Evolutionary conservation across 208 protist species (phyloP).

Genomic region (Acanthamoeba castellanii): DNA sequence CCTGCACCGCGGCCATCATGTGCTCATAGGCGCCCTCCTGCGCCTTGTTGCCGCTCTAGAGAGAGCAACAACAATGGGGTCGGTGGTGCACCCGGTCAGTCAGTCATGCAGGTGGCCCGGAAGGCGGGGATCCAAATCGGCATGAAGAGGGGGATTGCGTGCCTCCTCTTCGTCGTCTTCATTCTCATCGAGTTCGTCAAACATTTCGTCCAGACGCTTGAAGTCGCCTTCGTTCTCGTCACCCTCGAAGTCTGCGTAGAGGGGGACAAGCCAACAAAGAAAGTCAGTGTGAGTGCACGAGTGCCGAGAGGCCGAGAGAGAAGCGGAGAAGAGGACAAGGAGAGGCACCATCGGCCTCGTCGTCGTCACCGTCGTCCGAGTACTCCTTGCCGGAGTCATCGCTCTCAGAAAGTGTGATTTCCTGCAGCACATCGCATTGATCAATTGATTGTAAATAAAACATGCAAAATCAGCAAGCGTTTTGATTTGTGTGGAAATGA

Average conservation of each 20-base stretch:
- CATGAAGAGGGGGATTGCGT: neutral
- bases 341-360: neutral
- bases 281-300: neutral
- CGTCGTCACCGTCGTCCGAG: neutral
- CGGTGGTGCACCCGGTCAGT: neutral
- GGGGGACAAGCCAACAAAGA: neutral
- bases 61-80: neutral
- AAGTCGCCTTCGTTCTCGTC: constrained; percentile 35
- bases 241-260: constrained; percentile 17
- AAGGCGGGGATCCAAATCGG: neutral
- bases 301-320: too few relatives aligned
- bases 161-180: constrained; percentile 37
- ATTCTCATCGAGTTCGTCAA: constrained; percentile 54
- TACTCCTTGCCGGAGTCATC: constrained; percentile 5
- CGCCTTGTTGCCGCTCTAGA: neutral
- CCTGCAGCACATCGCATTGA: neutral
- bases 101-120: too few relatives aligned
- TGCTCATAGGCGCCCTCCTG: constrained; percentile 60
- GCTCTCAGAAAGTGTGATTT: constrained; percentile 45
- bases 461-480: neutral
- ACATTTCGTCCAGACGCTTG: constrained; percentile 63
- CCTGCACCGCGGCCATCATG: constrained; percentile 64
- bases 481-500: neutral
- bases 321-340: neutral
- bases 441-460: neutral